A percentile compares a stretch with the other conserved stretches of the same genome.
These are phyloP conservation scores for Geopyxis carbonaria DNA, from an alignment of 495 filamentous ascomycete genomes.

Conservation along the genomic window DNA sequence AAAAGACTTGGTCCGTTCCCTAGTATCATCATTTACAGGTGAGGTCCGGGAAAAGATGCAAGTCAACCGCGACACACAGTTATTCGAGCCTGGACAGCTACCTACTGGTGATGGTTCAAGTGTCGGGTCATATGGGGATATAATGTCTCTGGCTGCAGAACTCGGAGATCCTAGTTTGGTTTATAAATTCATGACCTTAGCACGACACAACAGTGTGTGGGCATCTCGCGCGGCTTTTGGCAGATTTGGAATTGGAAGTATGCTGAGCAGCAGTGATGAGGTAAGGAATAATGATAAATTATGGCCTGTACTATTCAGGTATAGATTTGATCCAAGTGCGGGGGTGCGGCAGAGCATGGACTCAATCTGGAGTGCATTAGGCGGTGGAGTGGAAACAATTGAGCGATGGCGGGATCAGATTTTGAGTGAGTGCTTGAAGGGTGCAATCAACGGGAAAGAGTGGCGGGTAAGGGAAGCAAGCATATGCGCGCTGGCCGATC, in stretches of 20 bases:
- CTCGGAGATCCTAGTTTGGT: slow-evolving; percentile 86
- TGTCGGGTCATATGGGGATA: slow-evolving; percentile 70
- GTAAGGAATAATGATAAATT: slow-evolving; percentile 65
- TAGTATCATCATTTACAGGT: slow-evolving; percentile 75
- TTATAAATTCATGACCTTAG: slow-evolving; percentile 93
- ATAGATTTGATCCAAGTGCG: slow-evolving; percentile 83
- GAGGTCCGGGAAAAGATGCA: slow-evolving; percentile 48
- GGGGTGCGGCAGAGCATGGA: slow-evolving; percentile 91
- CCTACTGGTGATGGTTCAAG: slow-evolving; percentile 80
- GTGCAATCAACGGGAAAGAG: slow-evolving; percentile 48
- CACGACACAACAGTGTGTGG: slow-evolving; percentile 89
- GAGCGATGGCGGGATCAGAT: slow-evolving; percentile 67
- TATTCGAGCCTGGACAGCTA: slow-evolving; percentile 85
- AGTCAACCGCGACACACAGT: slow-evolving; percentile 71
- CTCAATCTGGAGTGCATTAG: slow-evolving; percentile 79
- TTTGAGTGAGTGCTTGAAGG: slow-evolving; percentile 67
- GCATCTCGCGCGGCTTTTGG: slow-evolving; percentile 88
- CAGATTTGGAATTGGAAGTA: slow-evolving; percentile 75
- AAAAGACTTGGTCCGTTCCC: slow-evolving; percentile 65
- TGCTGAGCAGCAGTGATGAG: slow-evolving; percentile 72
- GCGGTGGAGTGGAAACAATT: slow-evolving; percentile 56
- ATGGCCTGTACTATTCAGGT: slow-evolving; percentile 85
- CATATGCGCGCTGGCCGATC: slow-evolving; percentile 75
- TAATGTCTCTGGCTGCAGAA: slow-evolving; percentile 81
- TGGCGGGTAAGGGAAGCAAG: slow-evolving; percentile 86